Evolutionary conservation across 2,329 filamentous ascomycete species (phyloP).

Genomic region (Tolypocladium tropicale): DNA sequence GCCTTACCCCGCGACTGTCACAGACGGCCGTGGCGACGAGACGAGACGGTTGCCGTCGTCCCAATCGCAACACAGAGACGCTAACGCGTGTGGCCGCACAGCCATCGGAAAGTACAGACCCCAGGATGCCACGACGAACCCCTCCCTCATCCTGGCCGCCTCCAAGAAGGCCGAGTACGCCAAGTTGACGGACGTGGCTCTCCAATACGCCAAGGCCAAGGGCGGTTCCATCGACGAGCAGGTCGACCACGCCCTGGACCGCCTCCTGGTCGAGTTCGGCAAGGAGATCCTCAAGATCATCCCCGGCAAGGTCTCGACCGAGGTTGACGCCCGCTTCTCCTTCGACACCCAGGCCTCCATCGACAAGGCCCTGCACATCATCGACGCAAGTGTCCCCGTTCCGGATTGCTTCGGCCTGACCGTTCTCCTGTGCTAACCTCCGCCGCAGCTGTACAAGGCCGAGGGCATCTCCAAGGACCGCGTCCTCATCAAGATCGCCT

Average conservation of each 20-base stretch:
- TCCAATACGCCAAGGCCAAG: slow-evolving; percentile 75
- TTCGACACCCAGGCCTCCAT: slow-evolving; percentile 91
- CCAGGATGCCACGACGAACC: slow-evolving; percentile 99
- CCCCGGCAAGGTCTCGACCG: slow-evolving; percentile 96
- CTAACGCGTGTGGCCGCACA: slow-evolving; percentile 26
- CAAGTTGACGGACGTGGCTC: slow-evolving; percentile 76
- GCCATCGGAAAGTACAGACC: slow-evolving; percentile 99
- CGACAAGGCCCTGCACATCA: slow-evolving; percentile 93
- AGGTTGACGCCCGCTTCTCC: slow-evolving; percentile 92
- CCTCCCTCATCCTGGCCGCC: slow-evolving; percentile 93
- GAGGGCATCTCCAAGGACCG: slow-evolving; percentile 88
- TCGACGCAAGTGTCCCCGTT: slow-evolving; percentile 54
- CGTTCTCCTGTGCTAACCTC: slow-evolving; percentile 5
- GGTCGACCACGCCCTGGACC: slow-evolving; percentile 84
- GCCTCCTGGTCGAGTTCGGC: slow-evolving; percentile 94
- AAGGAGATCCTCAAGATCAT: slow-evolving; percentile 95
- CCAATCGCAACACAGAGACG: slow-evolving; percentile 1
- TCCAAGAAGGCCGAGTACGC: slow-evolving; percentile 98
- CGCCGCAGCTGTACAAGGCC: slow-evolving; percentile 76
- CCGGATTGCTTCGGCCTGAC: background rate
- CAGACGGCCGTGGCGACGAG: background rate
- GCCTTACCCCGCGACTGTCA: background rate
- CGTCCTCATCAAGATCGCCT: slow-evolving; percentile 96
- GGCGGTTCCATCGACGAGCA: slow-evolving; percentile 62
- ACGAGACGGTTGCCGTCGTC: background rate